Evolutionary conservation across 371 early-diverging fungal genomes (phyloP).

Genomic region (Mucor plumbeus): DNA sequence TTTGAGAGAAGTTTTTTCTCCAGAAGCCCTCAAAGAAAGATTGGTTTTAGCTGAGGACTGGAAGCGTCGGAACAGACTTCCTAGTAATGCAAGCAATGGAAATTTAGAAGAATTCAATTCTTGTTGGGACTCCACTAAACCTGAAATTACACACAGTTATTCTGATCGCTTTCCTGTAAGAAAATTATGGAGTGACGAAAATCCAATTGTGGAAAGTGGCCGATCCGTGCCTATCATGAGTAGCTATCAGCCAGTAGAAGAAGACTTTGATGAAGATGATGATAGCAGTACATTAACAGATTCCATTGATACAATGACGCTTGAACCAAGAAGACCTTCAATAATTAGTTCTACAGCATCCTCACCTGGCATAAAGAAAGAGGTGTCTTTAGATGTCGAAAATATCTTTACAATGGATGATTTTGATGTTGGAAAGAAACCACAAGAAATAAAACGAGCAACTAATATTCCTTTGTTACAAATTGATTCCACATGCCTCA

Average conservation of each 20-base stretch:
- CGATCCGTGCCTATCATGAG: conserved; percentile 33
- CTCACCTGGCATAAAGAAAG: conserved; percentile 14
- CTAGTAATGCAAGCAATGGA: conserved; percentile 1
- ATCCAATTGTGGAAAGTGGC: conserved; percentile 26
- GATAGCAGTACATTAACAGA: background rate
- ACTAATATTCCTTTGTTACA: conserved; percentile 13
- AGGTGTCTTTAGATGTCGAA: background rate
- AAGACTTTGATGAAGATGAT: conserved; percentile 7
- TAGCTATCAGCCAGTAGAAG: background rate
- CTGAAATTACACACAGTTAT: conserved; percentile 22
- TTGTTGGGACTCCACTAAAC: conserved; percentile 9
- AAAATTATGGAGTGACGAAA: conserved; percentile 13
- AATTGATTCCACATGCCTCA: conserved; percentile 28
- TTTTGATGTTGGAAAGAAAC: conserved; percentile 13
- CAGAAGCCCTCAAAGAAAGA: conserved; percentile 66
- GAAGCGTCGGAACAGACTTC: conserved; percentile 18
- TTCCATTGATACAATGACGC: conserved; percentile 1
- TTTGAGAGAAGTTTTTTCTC: conserved; percentile 78
- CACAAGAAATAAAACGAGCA: background rate
- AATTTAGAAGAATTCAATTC: background rate
- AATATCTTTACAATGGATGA: conserved; percentile 37
- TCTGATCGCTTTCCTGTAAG: conserved; percentile 9
- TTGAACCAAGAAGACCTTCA: background rate
- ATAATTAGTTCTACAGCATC: conserved; percentile 16
- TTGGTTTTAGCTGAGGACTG: conserved; percentile 49